Evolutionary conservation across 768 basidiomycete genomes (phyloP), one percentile per base, ranked within the genome.

Genomic region (Suillus sp.): DNA sequence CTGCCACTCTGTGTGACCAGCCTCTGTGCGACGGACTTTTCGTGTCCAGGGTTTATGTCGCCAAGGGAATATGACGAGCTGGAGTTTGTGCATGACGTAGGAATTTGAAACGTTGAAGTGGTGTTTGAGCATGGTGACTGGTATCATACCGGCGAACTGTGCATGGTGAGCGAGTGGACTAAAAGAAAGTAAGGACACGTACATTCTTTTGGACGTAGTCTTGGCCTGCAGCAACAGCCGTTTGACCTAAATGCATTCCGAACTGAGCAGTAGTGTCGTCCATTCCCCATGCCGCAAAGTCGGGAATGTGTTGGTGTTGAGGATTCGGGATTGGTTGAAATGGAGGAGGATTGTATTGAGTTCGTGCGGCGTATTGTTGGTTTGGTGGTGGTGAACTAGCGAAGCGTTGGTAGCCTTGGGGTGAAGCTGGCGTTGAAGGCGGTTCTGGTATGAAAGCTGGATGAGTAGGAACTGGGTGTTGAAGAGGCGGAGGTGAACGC

Each of bases 161-260:
- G 2, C 18, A 35, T 64, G 62, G 59, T 62, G 65, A 47, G 66
- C 18, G 54, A 64, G 47, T 51, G 13, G 42, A n/a, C 48, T 13
- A 32, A 42, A 42, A 57, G 40, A 8, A 45, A 37, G 7, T 16
- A 34, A 14, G 32, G 61, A 7, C 25, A 80, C 89, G 65, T 66
- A 96, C 93, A 74, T 98, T 98, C 75, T 91, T 90, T 76, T 95
- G 93, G 54, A 99, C 90, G 67, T 99, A 99, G 56, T 95, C 93
- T 74, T 96, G 95, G 0, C 97, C 96, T 0, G 95, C 96, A 7
- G 90, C 88, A 2, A 99, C 90, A 0, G 96, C 96, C 64, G 86
- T 92, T 66, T 88, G 88, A 4, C 96, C 96, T 35, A 99, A 86
- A 74, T 98, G 96, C 86, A 99, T 93, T 25, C 96, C 94, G 72